These are phyloP conservation scores for Yarrowia keelungensis DNA, from an alignment of 805 yeast genomes.

Conservation along the genomic window DNA sequence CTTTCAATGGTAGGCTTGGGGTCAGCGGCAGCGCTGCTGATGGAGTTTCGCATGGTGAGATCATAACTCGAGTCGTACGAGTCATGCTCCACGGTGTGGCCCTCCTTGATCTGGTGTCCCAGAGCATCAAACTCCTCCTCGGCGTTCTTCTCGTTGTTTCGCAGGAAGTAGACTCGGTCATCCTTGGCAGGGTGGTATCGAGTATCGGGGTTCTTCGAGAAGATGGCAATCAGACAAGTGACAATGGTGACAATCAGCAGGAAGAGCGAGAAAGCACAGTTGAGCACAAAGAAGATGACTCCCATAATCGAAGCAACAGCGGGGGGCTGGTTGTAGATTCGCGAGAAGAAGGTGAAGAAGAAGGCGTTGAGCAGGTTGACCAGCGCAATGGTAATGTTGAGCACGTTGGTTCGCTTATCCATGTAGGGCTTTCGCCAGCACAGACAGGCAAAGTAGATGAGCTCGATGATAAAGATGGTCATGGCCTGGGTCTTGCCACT, in stretches of 20 bases:
- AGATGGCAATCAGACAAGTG: conserved; percentile 65
- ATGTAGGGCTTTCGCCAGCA: conserved; percentile 75
- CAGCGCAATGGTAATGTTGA: conserved; percentile 73
- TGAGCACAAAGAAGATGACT: conserved; percentile 84
- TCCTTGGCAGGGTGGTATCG: conserved; percentile 88
- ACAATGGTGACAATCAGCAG: conserved; percentile 73
- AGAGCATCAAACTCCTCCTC: conserved; percentile 74
- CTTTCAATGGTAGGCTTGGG: conserved; percentile 26
- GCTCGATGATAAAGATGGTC: conserved; percentile 76
- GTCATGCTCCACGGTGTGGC: conserved; percentile 45
- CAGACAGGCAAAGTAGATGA: conserved; percentile 68
- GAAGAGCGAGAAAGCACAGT: conserved; percentile 85
- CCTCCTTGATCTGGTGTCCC: conserved; percentile 55
- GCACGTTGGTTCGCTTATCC: conserved; percentile 80
- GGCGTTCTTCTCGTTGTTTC: conserved; percentile 44
- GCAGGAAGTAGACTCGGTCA: conserved; percentile 87
- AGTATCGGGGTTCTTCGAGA: conserved; percentile 86
- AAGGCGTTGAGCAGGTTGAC: conserved; percentile 81
- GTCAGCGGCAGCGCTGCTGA: conserved; percentile 18
- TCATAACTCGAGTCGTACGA: conserved; percentile 31
- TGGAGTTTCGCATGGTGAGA: conserved; percentile 33
- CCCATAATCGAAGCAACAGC: conserved; percentile 88
- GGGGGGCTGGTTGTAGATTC: conserved; percentile 79
- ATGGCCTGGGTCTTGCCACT: conserved; percentile 84
- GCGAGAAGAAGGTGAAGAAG: conserved; percentile 84